phyloP scores from a whole-genome alignment of 108 stramenopile genomes.

The Seminavis robusta region DNA sequence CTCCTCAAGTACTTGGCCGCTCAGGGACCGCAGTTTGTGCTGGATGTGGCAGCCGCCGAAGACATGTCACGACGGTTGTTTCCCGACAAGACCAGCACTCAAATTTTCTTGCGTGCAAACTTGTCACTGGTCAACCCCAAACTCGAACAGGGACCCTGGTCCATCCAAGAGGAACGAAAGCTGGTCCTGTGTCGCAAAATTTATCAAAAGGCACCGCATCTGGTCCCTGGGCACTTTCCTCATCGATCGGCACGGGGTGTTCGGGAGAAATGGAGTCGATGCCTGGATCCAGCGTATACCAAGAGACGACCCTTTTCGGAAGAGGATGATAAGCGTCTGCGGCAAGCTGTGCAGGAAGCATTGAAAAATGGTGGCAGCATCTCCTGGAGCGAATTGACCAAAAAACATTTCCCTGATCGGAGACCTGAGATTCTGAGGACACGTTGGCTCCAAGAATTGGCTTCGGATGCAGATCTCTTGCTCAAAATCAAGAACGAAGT shows the following conservation, averaged over 20 bases:
- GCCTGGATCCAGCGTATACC: conserved; percentile 39
- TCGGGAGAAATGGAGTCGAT: conserved; percentile 47
- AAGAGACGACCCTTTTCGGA: conserved; percentile 19
- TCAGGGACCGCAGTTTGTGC: conserved; percentile 39
- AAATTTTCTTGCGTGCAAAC: conserved; percentile 29
- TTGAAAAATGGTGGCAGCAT: background rate
- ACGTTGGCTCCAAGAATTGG: conserved; percentile 18
- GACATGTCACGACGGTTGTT: conserved; percentile 9
- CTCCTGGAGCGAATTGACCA: conserved; percentile 10
- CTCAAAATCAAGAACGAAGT: too few relatives aligned
- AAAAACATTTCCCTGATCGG: conserved; percentile 29
- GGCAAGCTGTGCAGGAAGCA: conserved; percentile 3
- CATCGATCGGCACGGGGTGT: conserved; percentile 32
- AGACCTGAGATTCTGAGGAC: conserved; percentile 14
- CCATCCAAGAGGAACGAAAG: conserved; percentile 23
- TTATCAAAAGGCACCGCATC: conserved; percentile 2
- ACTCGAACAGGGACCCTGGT: conserved; percentile 16
- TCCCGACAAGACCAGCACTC: conserved; percentile 19
- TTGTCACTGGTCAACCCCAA: conserved; percentile 51
- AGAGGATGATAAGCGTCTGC: conserved; percentile 33
- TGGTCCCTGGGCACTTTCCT: conserved; percentile 31
- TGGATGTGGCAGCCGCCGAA: conserved; percentile 22
- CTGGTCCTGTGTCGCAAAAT: conserved; percentile 20
- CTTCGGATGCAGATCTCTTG: too few relatives aligned
- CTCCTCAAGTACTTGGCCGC: conserved; percentile 55